Base-by-base conservation (phyloP, 768 basidiomycete species). In the Tulasnella calospora region DNA sequence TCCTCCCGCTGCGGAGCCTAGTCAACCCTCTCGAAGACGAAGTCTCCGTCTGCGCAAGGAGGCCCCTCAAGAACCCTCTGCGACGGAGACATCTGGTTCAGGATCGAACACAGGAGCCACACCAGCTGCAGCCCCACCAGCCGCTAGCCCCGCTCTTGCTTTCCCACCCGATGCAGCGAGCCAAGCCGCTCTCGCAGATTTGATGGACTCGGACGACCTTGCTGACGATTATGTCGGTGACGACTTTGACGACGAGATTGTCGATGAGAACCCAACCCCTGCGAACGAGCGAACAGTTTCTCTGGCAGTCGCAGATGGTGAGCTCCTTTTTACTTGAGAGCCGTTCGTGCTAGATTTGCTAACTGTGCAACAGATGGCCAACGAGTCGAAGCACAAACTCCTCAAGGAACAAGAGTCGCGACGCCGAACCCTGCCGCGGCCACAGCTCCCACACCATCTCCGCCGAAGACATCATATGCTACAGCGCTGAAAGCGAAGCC, bases 311-410 rank as follows among this genome's bases (percentile, higher is more conserved):
- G 89, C 89, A 27, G 92, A 94, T 85, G 94, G 93, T 92, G 80
- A 71, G 86, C 40, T 36, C 4, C 19, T 21, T n/a, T 10, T 1
- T 47, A n/a, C 6, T 36, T 17, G 1, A 27, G 38, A 41, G 33
- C 5, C 21, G 8, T 46, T 30, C 71, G 7, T 7, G 41, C 23
- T n/a, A n/a, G 23, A n/a, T n/a, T 74, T 8, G 17, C 33, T 55
- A 80, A 81, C 57, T 80, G 8, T 80, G 51, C 33, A 76, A 77
- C 33, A 93, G 96, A 97, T 84, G 96, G 95, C 10, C 91, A 92
- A n/a, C 94, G 92, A 83, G 89, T 99, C 12, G 95, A 96, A 82
- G 98, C 96, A 1, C 94, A 98, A 83, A 98, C 98, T 0, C 96
- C 98, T 3, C 95, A 98, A 81, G 98, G 98, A 0, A 99, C 96